Conservation (phyloP, 2,329 filamentous ascomycete species). For the Fusarium xyrophilum region DNA sequence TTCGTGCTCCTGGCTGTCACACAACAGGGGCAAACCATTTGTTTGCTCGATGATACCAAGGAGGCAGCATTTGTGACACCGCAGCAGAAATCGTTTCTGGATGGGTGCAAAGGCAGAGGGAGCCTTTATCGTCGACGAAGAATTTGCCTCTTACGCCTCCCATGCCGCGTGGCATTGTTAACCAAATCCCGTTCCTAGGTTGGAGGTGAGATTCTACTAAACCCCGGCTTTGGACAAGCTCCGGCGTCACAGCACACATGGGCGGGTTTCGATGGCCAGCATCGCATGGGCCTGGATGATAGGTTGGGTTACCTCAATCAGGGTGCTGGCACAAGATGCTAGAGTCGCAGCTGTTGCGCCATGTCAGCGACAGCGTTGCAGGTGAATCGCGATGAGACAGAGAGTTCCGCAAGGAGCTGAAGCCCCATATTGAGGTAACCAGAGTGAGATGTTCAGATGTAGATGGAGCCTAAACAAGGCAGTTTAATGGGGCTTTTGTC, state of each 20-base stretch:
- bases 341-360: slow-evolving; percentile 6
- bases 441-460: not conserved
- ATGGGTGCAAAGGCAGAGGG: slow-evolving; percentile 16
- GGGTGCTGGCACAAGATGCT: slow-evolving; percentile 4
- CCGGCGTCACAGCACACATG: slow-evolving; percentile 25
- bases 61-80: slow-evolving; percentile 6
- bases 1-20: not conserved
- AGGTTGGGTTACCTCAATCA: slow-evolving; percentile 29
- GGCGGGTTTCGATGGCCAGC: slow-evolving; percentile 27
- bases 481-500: slow-evolving; percentile 20
- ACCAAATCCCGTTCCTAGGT: slow-evolving; percentile 2
- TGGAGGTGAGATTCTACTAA: not conserved
- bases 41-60: slow-evolving; percentile 14
- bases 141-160: slow-evolving; percentile 2
- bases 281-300: not conserved
- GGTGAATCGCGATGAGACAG: slow-evolving; percentile 3
- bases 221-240: slow-evolving; percentile 9
- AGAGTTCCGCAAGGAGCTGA: slow-evolving; percentile 24
- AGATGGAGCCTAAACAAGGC: slow-evolving; percentile 21
- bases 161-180: slow-evolving; percentile 25
- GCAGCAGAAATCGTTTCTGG: not conserved
- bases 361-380: slow-evolving; percentile 6
- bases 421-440: slow-evolving; percentile 25
- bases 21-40: slow-evolving; percentile 1
- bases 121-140: not conserved